A percentile compares a stretch with the other conserved stretches of the same genome.
phyloP scores from a whole-genome alignment of 2,329 filamentous ascomycete species.

The Cercospora canescens region DNA sequence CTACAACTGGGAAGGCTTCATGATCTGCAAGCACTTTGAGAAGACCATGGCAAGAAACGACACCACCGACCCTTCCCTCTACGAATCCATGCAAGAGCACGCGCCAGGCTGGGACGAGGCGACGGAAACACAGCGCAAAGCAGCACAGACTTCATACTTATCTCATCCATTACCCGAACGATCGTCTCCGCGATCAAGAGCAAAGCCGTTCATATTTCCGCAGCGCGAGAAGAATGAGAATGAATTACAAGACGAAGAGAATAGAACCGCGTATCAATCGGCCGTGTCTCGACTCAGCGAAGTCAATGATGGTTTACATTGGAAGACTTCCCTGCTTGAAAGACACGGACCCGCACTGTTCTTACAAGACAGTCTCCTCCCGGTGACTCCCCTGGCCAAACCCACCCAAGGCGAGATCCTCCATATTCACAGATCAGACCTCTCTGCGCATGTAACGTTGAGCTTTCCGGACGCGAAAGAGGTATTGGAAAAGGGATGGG shows the following conservation, averaged over 20 bases:
- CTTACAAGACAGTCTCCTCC: background rate
- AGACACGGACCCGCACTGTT: conserved; percentile 17
- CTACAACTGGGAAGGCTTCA: conserved; percentile 8
- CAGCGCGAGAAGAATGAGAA: conserved; percentile 8
- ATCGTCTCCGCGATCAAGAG: conserved; percentile 1
- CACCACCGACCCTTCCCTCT: conserved; percentile 4
- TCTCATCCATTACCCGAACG: background rate
- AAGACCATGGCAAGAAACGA: conserved; percentile 5
- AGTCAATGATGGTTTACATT: background rate
- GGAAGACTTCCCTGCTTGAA: conserved; percentile 15
- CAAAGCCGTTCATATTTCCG: conserved; percentile 7
- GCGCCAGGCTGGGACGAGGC: conserved; percentile 7
- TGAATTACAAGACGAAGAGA: background rate
- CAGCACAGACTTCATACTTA: conserved; percentile 5
- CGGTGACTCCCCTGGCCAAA: background rate
- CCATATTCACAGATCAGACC: conserved; percentile 15
- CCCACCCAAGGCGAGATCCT: conserved; percentile 14
- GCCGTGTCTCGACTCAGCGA: conserved; percentile 8
- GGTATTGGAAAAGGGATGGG: conserved; percentile 18
- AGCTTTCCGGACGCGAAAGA: conserved; percentile 15
- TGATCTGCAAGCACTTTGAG: conserved; percentile 3
- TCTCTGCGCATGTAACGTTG: conserved; percentile 19
- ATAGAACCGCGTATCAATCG: conserved; percentile 1
- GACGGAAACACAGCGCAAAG: background rate
- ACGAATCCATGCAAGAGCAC: background rate